Conservation (phyloP, 768 basidiomycete genomes). For the Lactarius tabidus region DNA sequence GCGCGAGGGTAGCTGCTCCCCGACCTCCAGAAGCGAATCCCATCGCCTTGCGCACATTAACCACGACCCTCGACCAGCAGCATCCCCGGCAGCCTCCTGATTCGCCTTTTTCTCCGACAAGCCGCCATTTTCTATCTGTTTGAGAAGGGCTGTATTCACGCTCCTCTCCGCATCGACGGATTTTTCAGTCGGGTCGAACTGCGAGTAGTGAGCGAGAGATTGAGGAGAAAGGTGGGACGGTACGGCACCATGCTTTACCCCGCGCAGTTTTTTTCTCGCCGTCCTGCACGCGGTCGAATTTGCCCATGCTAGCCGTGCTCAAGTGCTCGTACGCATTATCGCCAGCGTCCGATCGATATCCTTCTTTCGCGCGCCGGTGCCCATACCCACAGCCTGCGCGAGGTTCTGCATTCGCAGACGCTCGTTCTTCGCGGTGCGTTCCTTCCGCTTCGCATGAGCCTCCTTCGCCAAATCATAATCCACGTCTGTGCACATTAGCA, state of each 20-base stretch:
- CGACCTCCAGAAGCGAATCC: conserved; percentile 23
- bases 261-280: conserved; percentile 87
- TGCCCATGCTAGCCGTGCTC: conserved; percentile 95
- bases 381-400: conserved; percentile 42
- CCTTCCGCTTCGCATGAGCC: conserved; percentile 76
- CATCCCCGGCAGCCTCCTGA: neutral
- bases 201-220: neutral
- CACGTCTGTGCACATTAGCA: conserved; percentile 46
- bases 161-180: conserved; percentile 65
- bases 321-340: conserved; percentile 73
- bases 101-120: conserved; percentile 12
- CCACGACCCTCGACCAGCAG: conserved; percentile 9
- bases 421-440: conserved; percentile 79
- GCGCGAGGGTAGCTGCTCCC: conserved; percentile 21
- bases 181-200: conserved; percentile 85
- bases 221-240: neutral
- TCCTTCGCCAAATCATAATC: conserved; percentile 76
- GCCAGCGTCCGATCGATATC: conserved; percentile 77
- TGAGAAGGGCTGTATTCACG: conserved; percentile 67
- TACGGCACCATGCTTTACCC: conserved; percentile 83
- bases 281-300: conserved; percentile 84
- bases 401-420: conserved; percentile 69
- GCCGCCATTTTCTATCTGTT: conserved; percentile 50
- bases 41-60: conserved; percentile 27
- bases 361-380: conserved; percentile 51